Evolutionary conservation across 2,329 filamentous ascomycete genomes (phyloP).

Genomic region (Ophiostoma sp.): DNA sequence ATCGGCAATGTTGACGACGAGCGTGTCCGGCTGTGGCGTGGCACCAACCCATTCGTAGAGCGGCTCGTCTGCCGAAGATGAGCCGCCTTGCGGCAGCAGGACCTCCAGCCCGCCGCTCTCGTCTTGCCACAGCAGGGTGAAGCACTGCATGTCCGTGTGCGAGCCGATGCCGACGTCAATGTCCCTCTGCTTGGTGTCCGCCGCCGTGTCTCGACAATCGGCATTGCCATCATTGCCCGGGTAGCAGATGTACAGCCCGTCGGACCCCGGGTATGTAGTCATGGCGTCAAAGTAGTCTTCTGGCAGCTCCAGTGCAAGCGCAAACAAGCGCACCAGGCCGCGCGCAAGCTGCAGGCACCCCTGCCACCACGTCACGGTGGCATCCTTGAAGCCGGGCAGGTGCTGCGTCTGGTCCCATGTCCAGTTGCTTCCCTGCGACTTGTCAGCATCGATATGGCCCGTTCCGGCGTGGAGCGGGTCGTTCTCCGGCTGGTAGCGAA

Average conservation of each 20-base stretch:
- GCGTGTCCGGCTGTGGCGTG: constrained; percentile 23
- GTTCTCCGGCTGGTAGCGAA: constrained; percentile 29
- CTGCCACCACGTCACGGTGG: constrained; percentile 29
- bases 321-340: constrained; percentile 29
- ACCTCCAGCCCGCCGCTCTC: constrained; percentile 26
- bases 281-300: constrained; percentile 39
- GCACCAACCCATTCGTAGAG: constrained; percentile 25
- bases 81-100: constrained; percentile 18
- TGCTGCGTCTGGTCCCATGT: constrained; percentile 30
- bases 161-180: constrained; percentile 42
- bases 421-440: constrained; percentile 27
- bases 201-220: not conserved
- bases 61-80: not conserved
- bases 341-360: constrained; percentile 27
- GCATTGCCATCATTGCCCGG: constrained; percentile 21
- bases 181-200: constrained; percentile 14
- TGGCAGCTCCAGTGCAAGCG: constrained; percentile 27
- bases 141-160: constrained; percentile 44
- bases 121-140: constrained; percentile 27
- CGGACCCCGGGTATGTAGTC: constrained; percentile 35
- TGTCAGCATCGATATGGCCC: not conserved
- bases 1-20: constrained; percentile 29
- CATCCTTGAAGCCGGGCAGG: constrained; percentile 28
- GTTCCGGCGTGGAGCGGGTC: constrained; percentile 24
- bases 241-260: constrained; percentile 30